Conservation (phyloP, 2,329 filamentous ascomycete genomes). For the Apiospora sp. region DNA sequence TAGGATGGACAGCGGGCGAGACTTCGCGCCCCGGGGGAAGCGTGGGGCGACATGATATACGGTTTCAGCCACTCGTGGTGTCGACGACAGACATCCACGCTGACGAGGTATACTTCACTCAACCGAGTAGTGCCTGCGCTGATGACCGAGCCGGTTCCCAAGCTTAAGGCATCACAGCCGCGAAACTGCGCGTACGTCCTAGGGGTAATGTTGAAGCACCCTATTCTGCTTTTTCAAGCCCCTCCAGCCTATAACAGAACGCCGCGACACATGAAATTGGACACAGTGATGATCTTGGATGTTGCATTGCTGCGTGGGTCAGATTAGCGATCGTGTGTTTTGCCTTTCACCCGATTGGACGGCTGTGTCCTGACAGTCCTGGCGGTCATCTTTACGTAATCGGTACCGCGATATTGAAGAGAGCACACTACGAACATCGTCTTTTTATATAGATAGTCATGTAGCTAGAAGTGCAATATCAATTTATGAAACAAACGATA, state of each 20-base stretch:
- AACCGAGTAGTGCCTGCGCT: background rate
- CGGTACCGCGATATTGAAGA: background rate
- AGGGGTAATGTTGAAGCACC: too few relatives aligned
- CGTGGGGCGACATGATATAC: background rate
- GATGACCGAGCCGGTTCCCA: background rate
- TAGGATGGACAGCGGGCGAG: background rate
- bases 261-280: background rate
- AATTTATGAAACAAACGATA: too few relatives aligned
- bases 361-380: background rate
- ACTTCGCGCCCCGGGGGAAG: background rate
- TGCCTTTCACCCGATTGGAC: slow-evolving; percentile 1
- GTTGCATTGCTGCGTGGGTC: background rate
- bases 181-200: too few relatives aligned
- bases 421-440: too few relatives aligned
- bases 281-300: background rate
- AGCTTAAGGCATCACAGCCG: too few relatives aligned
- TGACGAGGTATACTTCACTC: too few relatives aligned
- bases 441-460: too few relatives aligned
- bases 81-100: background rate
- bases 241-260: background rate
- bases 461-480: too few relatives aligned
- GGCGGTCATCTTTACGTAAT: slow-evolving; percentile 2
- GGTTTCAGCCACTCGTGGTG: background rate
- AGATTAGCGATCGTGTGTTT: background rate
- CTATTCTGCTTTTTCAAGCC: too few relatives aligned